Base-by-base conservation (phyloP, 345 rosid species). In the Punica granatum region DNA sequence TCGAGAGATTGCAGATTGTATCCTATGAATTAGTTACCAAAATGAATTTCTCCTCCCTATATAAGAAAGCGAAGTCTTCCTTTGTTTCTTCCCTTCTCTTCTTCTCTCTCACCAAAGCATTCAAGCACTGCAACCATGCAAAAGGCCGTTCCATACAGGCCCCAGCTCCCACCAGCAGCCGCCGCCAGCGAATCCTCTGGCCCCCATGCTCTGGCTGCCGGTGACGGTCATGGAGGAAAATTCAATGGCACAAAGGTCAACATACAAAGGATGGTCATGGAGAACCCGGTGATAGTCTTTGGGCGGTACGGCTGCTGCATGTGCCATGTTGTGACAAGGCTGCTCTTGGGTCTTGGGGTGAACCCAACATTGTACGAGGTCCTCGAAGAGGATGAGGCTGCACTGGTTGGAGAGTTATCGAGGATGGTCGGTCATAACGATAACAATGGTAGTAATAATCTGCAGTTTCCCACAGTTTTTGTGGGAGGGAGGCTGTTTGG, bases 401-500 rank as follows among this genome's bases (percentile, higher is more conserved):
- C 56, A 15, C 83, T 84, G 49, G 62, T 76, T 23, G 68, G 67
- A 15, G 84, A 77, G 60, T 60, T 88, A 64, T 61, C 77, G 68
- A 64, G 42, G 62, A 67, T 76, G 34, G 65, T 48, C 0, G 69
- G 71, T 1, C 7, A 11, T 12, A 2, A 13, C 0, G 53, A 7
- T 26, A 39, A 6, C 11, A 21, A 30, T 6, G 69, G 43, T 0
- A 73, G 63, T 2, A 67, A 23, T 4, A 0, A 68, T 43, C 60
- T 81, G 61, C 83, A 86, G 66, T 81, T 88, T 56, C 98, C 98
- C 41, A 89, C 77, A 49, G 88, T 92, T 42, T 92, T 84, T 15
- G 75, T 92, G 0, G 97, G 98, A 3, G 98, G 98, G 31, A 83
- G 79, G 58, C 65, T 90, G 81, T 84, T 92, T 43, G 98, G 98